Evolutionary conservation across 768 basidiomycete genomes (phyloP).

Genomic region (Mycena sanguinolenta): DNA sequence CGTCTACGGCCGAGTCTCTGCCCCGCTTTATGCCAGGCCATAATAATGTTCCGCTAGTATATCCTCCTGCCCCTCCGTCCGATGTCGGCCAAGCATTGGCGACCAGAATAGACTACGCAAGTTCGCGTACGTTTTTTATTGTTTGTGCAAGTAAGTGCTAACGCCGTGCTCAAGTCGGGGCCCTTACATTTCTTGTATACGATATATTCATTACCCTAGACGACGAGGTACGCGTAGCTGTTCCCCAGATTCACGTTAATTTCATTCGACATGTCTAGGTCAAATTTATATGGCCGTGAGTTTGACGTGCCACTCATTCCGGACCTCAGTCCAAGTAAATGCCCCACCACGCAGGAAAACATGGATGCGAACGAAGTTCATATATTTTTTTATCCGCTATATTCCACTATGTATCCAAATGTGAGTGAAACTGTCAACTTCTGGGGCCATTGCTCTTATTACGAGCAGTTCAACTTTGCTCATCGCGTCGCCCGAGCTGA

Average conservation of each 20-base stretch:
- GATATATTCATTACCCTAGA: slow-evolving; percentile 56
- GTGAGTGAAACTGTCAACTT: slow-evolving; percentile 40
- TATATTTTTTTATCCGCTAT: slow-evolving; percentile 55
- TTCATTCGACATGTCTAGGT: slow-evolving; percentile 43
- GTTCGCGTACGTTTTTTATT: slow-evolving; percentile 17
- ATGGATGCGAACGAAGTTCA: slow-evolving; percentile 52
- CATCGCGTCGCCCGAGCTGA: slow-evolving; percentile 50
- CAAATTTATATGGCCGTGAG: slow-evolving; percentile 58
- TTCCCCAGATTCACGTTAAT: neutral
- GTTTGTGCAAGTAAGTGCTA: slow-evolving; percentile 1
- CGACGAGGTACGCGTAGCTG: slow-evolving; percentile 50
- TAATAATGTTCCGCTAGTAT: neutral
- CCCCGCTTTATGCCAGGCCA: slow-evolving; percentile 21
- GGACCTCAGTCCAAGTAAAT: slow-evolving; percentile 5
- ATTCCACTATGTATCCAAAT: slow-evolving; percentile 52
- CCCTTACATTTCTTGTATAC: slow-evolving; percentile 55
- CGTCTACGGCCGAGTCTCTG: neutral
- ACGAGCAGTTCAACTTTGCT: slow-evolving; percentile 46
- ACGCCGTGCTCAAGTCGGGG: slow-evolving; percentile 44
- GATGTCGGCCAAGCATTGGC: slow-evolving; percentile 20
- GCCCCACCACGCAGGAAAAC: slow-evolving; percentile 36
- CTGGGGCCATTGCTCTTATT: neutral
- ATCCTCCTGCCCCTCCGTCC: neutral
- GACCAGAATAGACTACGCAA: slow-evolving; percentile 23
- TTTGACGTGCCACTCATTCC: slow-evolving; percentile 22